Evolutionary conservation across 371 early-diverging fungal genomes (phyloP), one percentile per base, ranked within the genome.

Genomic region (Mucor plumbeus): DNA sequence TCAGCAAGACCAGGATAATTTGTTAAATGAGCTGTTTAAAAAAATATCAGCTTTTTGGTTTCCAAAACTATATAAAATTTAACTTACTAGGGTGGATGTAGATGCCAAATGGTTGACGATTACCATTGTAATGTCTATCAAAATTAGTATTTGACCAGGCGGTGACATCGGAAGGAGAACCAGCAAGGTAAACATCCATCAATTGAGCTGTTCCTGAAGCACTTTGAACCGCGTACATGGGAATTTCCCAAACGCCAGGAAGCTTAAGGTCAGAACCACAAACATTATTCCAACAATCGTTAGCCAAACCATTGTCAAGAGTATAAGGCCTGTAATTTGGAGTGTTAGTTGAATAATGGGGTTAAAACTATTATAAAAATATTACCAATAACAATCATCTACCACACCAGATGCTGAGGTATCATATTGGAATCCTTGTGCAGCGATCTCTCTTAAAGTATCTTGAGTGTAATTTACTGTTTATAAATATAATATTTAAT

Each of bases 161-260:
- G 14, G 78, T 72, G 35, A 90, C 87, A 60, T 75, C 70, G 0
- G 76, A 65, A 8, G 85, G 79, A 33, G 73, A 69, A n/a, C 83
- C 85, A 44, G 84, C 84, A 63, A 90, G 77, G 55, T 87, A 88
- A 4, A 87, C 86, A 70, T 92, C 92, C 92, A 92, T 92, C 65
- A 87, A 74, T 67, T 89, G 88, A 4, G 82, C 69, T 4, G 69
- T 69, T 35, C 67, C 73, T 15, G 76, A 73, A 43, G 85, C 77
- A 59, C 79, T 84, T 26, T 75, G 47, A 10, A 84, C 81, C 53
- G 82, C 78, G 47, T 82, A 80, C 89, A 91, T 87, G 19, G 91
- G 92, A 31, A 92, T 76, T 76, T 92, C 91, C 90, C 91, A 92
- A 50, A 91, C 72, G 55, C 90, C 91, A 10, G 88, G 88, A 36